Base-by-base conservation (phyloP, 352 stramenopile genomes). In the Phytophthora kernoviae region DNA sequence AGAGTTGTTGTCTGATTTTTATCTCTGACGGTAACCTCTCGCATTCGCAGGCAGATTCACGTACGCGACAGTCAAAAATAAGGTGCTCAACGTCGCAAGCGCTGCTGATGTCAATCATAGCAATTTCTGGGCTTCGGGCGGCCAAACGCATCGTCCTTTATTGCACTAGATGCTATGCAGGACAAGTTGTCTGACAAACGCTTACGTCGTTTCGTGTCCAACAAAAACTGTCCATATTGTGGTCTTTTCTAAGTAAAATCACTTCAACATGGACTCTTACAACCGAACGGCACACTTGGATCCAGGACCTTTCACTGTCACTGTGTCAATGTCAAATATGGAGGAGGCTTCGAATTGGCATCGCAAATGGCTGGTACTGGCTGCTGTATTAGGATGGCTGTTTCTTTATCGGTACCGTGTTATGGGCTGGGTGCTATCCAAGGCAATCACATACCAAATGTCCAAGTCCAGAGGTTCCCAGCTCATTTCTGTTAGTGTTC, bases 321-420 rank as follows among this genome's bases (percentile, higher is more conserved):
- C n/a, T 30, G 24, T 30, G 24, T 30, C 24, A 30, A 30, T 58
- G 56, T 56, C 39, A 20, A 70, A 36, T 21, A 75, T 75, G 53
- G 66, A 65, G 36, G n/a, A 18, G 20, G 32, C 47, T 15, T 17
- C 56, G 14, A 70, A 66, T 2, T 90, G 82, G 82, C 77, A 88
- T 20, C 78, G 70, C 56, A 90, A 90, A 57, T 90, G 79, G 78
- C 40, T 92, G 21, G 20, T 83, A 24, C 56, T 90, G 10, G 24
- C 69, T 4, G 48, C 62, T 0, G 30, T 64, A 15, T 42, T 90
- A 7, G 51, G 65, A 22, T 81, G 68, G 70, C 36, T 79, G 21
- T 90, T 84, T 51, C 68, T 90, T 27, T 75, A 76, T 41, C 73
- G 83, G 11, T 90, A 78, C 40, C 78, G 79, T 15, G 48, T 86